Base-by-base conservation (phyloP, 2,329 filamentous ascomycete genomes). In the Grosmannia huntii region DNA sequence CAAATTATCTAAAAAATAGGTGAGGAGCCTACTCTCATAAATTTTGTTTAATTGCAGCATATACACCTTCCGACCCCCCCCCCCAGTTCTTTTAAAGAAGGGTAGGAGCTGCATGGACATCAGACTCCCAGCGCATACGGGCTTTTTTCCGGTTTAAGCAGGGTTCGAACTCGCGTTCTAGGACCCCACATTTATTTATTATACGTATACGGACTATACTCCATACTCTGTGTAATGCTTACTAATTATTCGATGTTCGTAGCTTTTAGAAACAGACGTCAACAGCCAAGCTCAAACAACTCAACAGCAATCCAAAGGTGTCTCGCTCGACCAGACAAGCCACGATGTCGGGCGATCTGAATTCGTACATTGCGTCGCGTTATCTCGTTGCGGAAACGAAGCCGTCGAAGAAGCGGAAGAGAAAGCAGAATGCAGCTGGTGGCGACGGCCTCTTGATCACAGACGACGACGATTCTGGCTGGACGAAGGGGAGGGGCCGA, bases 361-460 rank as follows among this genome's bases (percentile, higher is more conserved):
- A 90, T 60, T 84, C 85, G 67, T 99, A 97, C 68, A 82, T 99
- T 41, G 91, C 92, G 44, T 86, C 89, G 62, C 94, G 90, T 71
- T 99, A 99, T 70, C 84, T 99, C 55, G 88, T 80, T 1, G 83
- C 85, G 48, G 78, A 83, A 61, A 71, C 76, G 6, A 82, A 81
- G 62, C 76, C 80, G 21, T 65, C 73, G 54, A 85, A 85, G 67
- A 86, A 85, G 68, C 77, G 81, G 61, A 86, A 86, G 72, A 78
- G 80, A 66, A 85, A 84, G 69, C 71, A 77, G 59, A 66, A 67
- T 33, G 66, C 68, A 31, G 66, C 70, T 56, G 62, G 70, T 55
- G 60, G 28, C 53, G 58, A 56, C 51, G 68, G 71, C 44, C 77
- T 87, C 31, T 75, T 85, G 55, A 85, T 86, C 60, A 80, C 79